These are phyloP conservation scores for Rhinocladiella similis DNA, from an alignment of 2,329 filamentous ascomycete species.

Conservation along the genomic window DNA sequence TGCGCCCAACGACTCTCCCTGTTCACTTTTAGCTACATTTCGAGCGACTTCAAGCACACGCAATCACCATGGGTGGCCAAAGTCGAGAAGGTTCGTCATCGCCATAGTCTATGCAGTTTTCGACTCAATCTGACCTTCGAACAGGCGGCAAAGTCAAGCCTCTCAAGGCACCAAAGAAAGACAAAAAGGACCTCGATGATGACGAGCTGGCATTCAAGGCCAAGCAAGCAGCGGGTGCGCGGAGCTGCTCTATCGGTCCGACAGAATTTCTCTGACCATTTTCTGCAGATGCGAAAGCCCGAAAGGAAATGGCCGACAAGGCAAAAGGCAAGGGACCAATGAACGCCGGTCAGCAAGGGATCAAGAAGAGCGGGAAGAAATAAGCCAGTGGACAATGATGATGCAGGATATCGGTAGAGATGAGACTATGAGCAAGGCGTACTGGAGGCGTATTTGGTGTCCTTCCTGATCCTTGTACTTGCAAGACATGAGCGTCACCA, in stretches of 20 bases:
- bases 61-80: constrained; percentile 60
- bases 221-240: constrained; percentile 81
- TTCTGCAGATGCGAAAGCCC: constrained; percentile 72
- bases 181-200: constrained; percentile 77
- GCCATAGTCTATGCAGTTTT: too few species aligned
- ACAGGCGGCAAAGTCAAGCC: constrained; percentile 80
- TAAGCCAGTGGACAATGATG: constrained; percentile 2
- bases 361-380: constrained; percentile 99
- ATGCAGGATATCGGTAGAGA: background rate
- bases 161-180: constrained; percentile 87
- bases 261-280: constrained; percentile 6
- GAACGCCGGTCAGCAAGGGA: constrained; percentile 80
- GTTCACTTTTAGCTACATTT: too few species aligned
- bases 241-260: background rate
- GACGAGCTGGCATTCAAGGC: constrained; percentile 80
- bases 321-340: constrained; percentile 85
- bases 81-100: constrained; percentile 62
- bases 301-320: constrained; percentile 79
- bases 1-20: too few species aligned
- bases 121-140: constrained; percentile 11
- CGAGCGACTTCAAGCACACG: background rate
- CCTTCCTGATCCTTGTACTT: background rate
- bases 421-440: constrained; percentile 13
- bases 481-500: background rate
- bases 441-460: constrained; percentile 19